Percentiles rank a stretch among this genome's conserved stretches.
phyloP scores from a whole-genome alignment of 2,329 filamentous ascomycete species.

The Neopestalotiopsis clavispora region DNA sequence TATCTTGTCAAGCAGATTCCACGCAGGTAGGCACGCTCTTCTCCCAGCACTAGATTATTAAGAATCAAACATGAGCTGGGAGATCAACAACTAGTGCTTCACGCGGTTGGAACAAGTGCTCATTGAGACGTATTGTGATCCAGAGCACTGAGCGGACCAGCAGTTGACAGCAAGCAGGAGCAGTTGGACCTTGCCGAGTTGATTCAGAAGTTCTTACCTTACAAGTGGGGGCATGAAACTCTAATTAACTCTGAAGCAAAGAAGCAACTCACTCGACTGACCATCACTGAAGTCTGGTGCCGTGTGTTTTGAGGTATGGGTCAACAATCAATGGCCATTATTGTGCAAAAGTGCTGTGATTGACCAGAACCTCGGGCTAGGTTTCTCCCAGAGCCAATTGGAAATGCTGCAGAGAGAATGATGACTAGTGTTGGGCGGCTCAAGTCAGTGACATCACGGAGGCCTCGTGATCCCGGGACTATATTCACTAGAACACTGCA shows the following conservation, averaged over 20 bases:
- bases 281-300: too few species aligned
- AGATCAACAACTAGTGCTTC: not conserved
- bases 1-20: not conserved
- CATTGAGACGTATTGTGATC: not conserved
- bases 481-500: not conserved
- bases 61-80: not conserved
- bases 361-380: not conserved
- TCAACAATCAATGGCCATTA: too few species aligned
- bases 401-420: not conserved
- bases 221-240: conserved; percentile 8
- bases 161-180: not conserved
- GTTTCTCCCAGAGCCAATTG: too few species aligned
- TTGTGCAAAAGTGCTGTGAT: not conserved
- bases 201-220: not conserved
- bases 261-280: not conserved
- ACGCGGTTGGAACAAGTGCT: not conserved
- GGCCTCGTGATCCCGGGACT: not conserved
- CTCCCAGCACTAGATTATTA: not conserved
- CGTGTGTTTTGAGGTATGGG: too few species aligned
- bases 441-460: not conserved
- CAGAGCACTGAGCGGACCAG: not conserved
- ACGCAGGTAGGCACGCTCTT: not conserved
- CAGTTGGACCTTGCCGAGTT: not conserved
- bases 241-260: not conserved
- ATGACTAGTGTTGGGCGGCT: not conserved